Percentiles rank a stretch among this genome's conserved stretches.
phyloP scores from a whole-genome alignment of 306 rosid genomes.

The Inga laurina region DNA sequence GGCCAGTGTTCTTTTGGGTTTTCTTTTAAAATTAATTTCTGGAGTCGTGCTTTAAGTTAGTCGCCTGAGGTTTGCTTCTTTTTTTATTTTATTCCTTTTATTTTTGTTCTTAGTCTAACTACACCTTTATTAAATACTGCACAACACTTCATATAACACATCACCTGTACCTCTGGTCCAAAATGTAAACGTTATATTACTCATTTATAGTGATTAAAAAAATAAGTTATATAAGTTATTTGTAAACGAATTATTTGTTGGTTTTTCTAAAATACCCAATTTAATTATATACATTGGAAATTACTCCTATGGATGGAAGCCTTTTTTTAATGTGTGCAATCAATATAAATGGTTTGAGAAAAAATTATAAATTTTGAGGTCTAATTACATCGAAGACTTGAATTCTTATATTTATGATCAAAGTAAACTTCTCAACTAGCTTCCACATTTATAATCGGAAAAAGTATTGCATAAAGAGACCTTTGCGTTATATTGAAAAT shows the following conservation, averaged over 20 bases:
- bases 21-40: neutral
- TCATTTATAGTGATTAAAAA: too few relatives aligned
- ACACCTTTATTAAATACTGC: neutral
- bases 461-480: too few relatives aligned
- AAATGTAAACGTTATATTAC: too few relatives aligned
- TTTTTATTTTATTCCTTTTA: neutral
- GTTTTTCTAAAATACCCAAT: too few relatives aligned
- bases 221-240: too few relatives aligned
- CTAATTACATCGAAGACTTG: neutral
- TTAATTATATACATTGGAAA: too few relatives aligned
- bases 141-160: neutral
- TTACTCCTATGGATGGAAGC: neutral
- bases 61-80: neutral
- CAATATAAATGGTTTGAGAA: neutral
- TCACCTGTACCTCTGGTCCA: too few relatives aligned
- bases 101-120: conserved; percentile 6
- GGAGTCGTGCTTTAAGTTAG: neutral
- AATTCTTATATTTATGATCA: too few relatives aligned
- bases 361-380: too few relatives aligned
- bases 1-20: neutral
- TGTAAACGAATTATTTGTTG: too few relatives aligned
- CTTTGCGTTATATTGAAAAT: too few relatives aligned
- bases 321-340: neutral
- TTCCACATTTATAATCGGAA: too few relatives aligned
- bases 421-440: neutral